A percentile compares a stretch with the other conserved stretches of the same genome.
Conservation (phyloP, 2,329 filamentous ascomycete genomes). For the Fusarium abutilonis region DNA sequence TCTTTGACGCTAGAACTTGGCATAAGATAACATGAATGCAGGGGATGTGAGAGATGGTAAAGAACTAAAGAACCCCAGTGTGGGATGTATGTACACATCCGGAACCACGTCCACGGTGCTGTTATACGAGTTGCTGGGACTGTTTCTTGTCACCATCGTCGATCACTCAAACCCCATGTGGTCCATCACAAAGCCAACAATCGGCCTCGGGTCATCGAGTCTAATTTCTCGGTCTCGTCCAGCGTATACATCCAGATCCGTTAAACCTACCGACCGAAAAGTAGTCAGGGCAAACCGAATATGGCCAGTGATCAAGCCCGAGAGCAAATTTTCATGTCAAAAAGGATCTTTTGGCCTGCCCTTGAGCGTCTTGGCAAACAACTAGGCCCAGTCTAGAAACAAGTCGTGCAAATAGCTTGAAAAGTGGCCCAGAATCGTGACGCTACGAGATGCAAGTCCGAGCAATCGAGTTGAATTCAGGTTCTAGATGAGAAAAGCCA, state of each 20-base stretch:
- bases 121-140: neutral
- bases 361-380: constrained; percentile 4
- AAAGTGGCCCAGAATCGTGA: neutral
- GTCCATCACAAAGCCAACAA: neutral
- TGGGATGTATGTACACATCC: neutral
- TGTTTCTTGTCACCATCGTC: neutral
- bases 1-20: neutral
- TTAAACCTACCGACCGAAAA: neutral
- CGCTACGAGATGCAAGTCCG: neutral
- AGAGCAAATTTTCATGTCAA: neutral
- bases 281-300: neutral
- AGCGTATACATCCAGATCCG: neutral
- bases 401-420: neutral
- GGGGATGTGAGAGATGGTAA: neutral
- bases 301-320: neutral
- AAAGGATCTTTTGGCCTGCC: neutral
- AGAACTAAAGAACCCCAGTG: neutral
- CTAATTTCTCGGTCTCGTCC: neutral
- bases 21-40: neutral
- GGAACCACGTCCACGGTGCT: neutral
- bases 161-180: neutral
- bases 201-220: neutral
- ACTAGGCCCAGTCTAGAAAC: neutral
- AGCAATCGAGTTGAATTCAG: neutral
- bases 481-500: neutral